Evolutionary conservation across 2,329 filamentous ascomycete genomes (phyloP).

Genomic region (Botrytis fragariae): DNA sequence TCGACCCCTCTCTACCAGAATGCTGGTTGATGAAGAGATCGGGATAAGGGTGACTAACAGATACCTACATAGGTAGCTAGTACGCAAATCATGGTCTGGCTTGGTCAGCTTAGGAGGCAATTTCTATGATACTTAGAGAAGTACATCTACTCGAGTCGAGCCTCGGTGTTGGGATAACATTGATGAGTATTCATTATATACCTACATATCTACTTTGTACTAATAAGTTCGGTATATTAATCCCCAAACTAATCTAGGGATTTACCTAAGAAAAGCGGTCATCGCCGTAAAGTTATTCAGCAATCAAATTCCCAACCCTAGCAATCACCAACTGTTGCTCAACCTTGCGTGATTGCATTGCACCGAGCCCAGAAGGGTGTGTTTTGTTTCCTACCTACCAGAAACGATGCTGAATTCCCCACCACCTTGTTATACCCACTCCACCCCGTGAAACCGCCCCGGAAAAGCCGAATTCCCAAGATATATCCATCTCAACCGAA

Average conservation of each 20-base stretch:
- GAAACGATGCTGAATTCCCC: neutral
- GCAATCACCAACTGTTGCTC: slow-evolving; percentile 4
- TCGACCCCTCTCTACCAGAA: neutral
- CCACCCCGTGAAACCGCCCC: neutral
- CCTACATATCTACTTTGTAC: neutral
- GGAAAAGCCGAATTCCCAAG: slow-evolving; percentile 15
- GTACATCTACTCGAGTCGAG: no score
- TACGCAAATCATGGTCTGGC: neutral
- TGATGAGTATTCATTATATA: neutral
- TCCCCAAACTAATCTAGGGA: neutral
- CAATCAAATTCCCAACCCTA: neutral
- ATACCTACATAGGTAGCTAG: neutral
- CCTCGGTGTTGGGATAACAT: neutral
- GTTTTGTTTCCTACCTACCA: neutral
- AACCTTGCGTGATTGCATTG: neutral
- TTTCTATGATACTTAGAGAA: neutral
- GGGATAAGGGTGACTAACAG: neutral
- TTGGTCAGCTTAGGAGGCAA: neutral
- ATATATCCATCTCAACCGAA: slow-evolving; percentile 11
- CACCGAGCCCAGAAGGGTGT: neutral
- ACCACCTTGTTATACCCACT: neutral
- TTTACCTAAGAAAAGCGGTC: neutral
- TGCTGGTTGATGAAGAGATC: neutral
- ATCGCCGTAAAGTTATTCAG: neutral
- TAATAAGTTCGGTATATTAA: neutral